A percentile compares a stretch with the other conserved stretches of the same genome.
Conservation (phyloP, 1,139 yeast species). For the Debaryomycetaceae sp. region DNA sequence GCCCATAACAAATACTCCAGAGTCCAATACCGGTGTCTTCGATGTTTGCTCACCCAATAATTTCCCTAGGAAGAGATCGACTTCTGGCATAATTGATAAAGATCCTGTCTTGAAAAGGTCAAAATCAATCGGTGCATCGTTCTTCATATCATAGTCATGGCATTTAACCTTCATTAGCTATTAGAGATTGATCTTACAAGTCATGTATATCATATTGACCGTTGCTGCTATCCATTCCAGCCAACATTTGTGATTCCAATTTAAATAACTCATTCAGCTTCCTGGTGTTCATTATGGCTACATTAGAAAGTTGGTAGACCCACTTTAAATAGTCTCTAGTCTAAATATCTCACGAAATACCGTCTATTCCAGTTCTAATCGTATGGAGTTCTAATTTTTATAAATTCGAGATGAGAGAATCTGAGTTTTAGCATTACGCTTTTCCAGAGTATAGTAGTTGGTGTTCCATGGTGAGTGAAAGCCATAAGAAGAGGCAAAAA, state of each 20-base stretch:
- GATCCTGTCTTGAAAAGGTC: constrained; percentile 18
- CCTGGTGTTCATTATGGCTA: not conserved
- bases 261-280: not conserved
- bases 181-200: not conserved
- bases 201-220: not conserved
- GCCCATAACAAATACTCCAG: constrained; percentile 14
- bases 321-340: not conserved
- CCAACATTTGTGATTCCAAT: not conserved
- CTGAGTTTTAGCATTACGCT: not conserved
- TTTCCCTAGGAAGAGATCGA: constrained; percentile 11
- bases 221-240: not conserved
- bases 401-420: not conserved
- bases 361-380: not conserved
- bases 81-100: constrained; percentile 1
- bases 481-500: constrained; percentile 1
- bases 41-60: constrained; percentile 1
- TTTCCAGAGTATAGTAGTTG: not conserved
- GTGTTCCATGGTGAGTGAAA: not conserved
- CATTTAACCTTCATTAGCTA: not conserved
- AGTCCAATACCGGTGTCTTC: not conserved
- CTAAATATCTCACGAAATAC: not conserved
- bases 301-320: not conserved
- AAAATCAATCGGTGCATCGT: constrained; percentile 16
- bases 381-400: too few species aligned
- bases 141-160: constrained; percentile 12